These are phyloP conservation scores for Kodamaea neixiangensis DNA, from an alignment of 805 yeast genomes.

Conservation along the genomic window DNA sequence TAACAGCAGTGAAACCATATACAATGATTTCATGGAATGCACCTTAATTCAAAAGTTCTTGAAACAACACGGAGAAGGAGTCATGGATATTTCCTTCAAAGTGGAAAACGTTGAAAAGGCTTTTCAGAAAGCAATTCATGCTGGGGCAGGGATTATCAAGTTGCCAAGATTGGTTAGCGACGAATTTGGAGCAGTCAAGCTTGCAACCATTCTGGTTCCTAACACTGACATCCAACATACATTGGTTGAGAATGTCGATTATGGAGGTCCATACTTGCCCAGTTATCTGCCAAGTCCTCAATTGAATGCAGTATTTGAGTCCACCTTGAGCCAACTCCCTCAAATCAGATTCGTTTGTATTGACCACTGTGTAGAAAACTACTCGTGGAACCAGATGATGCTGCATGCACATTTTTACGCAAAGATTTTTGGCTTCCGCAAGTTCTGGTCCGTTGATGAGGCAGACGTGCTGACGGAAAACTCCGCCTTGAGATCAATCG, in stretches of 20 bases:
- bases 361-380: constrained; percentile 84
- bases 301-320: constrained; percentile 6
- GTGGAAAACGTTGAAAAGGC: constrained; percentile 53
- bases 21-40: constrained; percentile 20
- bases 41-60: constrained; percentile 27
- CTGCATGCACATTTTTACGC: constrained; percentile 61
- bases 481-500: constrained; percentile 71
- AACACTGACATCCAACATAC: constrained; percentile 72
- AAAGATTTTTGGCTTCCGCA: constrained; percentile 66
- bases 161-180: constrained; percentile 39
- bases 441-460: constrained; percentile 86
- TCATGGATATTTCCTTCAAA: constrained; percentile 72
- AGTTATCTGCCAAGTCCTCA: constrained; percentile 31
- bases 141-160: constrained; percentile 50
- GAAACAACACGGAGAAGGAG: constrained; percentile 70
- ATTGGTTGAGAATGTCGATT: constrained; percentile 50
- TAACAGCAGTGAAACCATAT: constrained; percentile 18
- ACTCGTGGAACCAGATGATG: constrained; percentile 67
- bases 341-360: constrained; percentile 42
- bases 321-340: constrained; percentile 7
- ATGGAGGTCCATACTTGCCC: constrained; percentile 53
- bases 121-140: constrained; percentile 46
- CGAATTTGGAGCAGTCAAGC: constrained; percentile 48
- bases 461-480: constrained; percentile 66
- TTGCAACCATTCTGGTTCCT: constrained; percentile 48